Evolutionary conservation across 768 basidiomycete genomes (phyloP).

Genomic region (Paxillus ammoniavirescens): DNA sequence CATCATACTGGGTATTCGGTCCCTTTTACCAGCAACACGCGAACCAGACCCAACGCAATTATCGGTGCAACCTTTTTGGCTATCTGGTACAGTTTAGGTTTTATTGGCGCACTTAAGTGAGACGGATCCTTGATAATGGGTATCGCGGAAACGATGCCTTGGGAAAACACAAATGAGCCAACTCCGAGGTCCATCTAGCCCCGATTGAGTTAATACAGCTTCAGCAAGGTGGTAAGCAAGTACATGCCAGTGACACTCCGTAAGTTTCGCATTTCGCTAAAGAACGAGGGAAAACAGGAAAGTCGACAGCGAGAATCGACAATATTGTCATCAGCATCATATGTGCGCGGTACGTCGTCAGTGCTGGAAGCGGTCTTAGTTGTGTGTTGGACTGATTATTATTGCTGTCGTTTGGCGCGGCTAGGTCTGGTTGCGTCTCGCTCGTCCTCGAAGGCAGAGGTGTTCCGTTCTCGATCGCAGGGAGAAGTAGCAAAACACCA

Average conservation of each 20-base stretch:
- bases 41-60: conserved; percentile 67
- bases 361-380: conserved; percentile 57
- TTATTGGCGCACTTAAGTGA: conserved; percentile 47
- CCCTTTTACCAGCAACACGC: conserved; percentile 87
- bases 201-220: not conserved
- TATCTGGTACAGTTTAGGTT: conserved; percentile 49
- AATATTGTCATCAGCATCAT: conserved; percentile 94
- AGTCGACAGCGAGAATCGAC: conserved; percentile 94
- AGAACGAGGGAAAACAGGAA: conserved; percentile 83
- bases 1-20: conserved; percentile 86
- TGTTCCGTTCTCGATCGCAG: conserved; percentile 42
- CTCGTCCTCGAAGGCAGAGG: conserved; percentile 49
- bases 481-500: conserved; percentile 41
- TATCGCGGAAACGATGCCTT: conserved; percentile 88
- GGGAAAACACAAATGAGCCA: conserved; percentile 96
- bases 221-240: not conserved
- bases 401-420: not conserved
- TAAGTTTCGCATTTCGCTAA: conserved; percentile 93
- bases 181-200: conserved; percentile 95
- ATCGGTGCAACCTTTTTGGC: conserved; percentile 65
- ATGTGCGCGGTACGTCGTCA: conserved; percentile 88
- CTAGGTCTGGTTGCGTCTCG: not conserved
- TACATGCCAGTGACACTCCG: conserved; percentile 86
- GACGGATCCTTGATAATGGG: conserved; percentile 66
- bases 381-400: not conserved